These are phyloP conservation scores for Cladosporium halotolerans DNA, from an alignment of 2,329 filamentous ascomycete genomes.

Conservation along the genomic window DNA sequence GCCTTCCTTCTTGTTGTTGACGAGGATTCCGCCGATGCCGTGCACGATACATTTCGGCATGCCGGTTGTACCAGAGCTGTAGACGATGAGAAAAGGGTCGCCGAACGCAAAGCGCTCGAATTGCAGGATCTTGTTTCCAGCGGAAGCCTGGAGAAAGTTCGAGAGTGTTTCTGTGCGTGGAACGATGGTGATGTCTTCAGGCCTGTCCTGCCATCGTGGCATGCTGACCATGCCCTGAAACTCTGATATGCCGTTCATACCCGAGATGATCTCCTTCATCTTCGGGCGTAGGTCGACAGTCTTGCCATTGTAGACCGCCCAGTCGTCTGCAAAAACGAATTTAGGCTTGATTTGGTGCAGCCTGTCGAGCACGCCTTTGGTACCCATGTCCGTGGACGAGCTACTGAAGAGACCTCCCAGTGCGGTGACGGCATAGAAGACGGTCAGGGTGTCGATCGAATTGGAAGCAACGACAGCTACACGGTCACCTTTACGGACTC, in stretches of 20 bases:
- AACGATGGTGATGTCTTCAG: constrained; percentile 54
- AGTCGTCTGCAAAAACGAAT: constrained; percentile 80
- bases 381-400: constrained; percentile 77
- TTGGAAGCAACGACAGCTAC: constrained; percentile 71
- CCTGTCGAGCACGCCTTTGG: constrained; percentile 68
- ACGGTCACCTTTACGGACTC: constrained; percentile 65
- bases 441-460: constrained; percentile 64
- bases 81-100: constrained; percentile 67
- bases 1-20: constrained; percentile 58
- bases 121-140: constrained; percentile 36
- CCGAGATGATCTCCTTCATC: constrained; percentile 60
- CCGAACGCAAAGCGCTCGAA: constrained; percentile 62
- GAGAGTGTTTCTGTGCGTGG: constrained; percentile 41
- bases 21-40: constrained; percentile 57
- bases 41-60: constrained; percentile 83
- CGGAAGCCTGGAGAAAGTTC: constrained; percentile 35
- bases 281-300: constrained; percentile 64
- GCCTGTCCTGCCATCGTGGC: constrained; percentile 53
- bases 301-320: constrained; percentile 72
- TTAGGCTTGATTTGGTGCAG: constrained; percentile 68
- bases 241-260: constrained; percentile 53
- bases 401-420: constrained; percentile 71
- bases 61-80: constrained; percentile 74
- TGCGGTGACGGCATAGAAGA: constrained; percentile 63
- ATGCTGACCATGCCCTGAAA: constrained; percentile 62